Evolutionary conservation across 495 filamentous ascomycete genomes (phyloP), one percentile per base, ranked within the genome.

Genomic region (Podospora tetraspora): DNA sequence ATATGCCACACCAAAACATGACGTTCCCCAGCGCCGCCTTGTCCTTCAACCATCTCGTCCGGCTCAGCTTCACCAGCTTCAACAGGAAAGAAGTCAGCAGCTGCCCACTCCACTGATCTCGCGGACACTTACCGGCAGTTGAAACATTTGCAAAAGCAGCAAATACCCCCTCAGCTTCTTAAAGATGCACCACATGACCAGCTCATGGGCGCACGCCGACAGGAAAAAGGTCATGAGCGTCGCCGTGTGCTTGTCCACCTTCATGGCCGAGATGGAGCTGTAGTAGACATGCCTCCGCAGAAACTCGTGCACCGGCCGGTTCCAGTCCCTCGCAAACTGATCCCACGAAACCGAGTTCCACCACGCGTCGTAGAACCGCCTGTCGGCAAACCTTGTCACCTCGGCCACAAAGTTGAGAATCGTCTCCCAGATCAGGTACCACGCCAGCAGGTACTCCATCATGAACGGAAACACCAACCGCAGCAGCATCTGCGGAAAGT

Each of bases 371-470:
- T 92, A 92, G 79, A 92, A 92, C 60, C 85, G 85, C 59, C 91
- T 87, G 74, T 92, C 90, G n/a, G 90, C 89, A 73, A 92, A 93
- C 52, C 79, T 77, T 1, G 89, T 92, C 63, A 93, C 74, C 74
- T 93, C 90, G 5, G 89, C 90, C 5, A 92, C 76, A 52, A 91
- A 84, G 79, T 93, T 92, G 63, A 92, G 86, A 62, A 92, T 85
- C 62, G 88, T 89, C 79, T 92, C 90, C 90, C 90, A 93, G 73
- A 93, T 92, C 27, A 93, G 83, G 73, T 92, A 92, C 87, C 87
- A 91, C 22, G 83, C 76, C 68, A 88, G 77, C 67, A 92, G 77
- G 69, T 91, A 91, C 75, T 92, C 90, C 79, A 93, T 86, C 75
- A 92, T 84, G 59, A 93, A 87, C 0, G 90, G 90, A 69, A 92